phyloP scores from a whole-genome alignment of 1,139 yeast genomes.

The Spathaspora jeffriesii region DNA sequence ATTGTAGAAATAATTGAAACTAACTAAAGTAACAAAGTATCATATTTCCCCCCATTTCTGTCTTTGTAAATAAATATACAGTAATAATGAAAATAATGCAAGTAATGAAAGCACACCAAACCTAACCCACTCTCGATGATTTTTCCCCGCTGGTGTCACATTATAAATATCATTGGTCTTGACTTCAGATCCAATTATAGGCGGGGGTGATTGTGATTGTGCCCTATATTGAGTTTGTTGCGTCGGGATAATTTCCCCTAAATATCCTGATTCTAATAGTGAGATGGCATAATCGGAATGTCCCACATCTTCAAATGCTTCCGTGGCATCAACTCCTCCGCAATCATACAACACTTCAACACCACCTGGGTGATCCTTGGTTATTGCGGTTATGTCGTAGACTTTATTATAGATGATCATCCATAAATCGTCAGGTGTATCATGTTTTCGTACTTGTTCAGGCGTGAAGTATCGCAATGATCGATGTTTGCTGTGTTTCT shows the following conservation, averaged over 20 bases:
- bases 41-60: constrained; percentile 3
- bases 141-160: not conserved
- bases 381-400: constrained; percentile 54
- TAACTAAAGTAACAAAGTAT: not conserved
- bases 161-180: not conserved
- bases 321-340: constrained; percentile 75
- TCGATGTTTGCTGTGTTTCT: not conserved
- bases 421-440: constrained; percentile 56
- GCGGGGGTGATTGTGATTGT: not conserved
- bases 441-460: constrained; percentile 48
- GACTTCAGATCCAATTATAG: not conserved
- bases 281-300: constrained; percentile 45
- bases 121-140: constrained; percentile 1
- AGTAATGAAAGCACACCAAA: not conserved
- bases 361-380: constrained; percentile 68
- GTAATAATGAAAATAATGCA: constrained; percentile 3
- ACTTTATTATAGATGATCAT: constrained; percentile 66
- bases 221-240: constrained; percentile 15
- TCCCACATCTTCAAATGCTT: constrained; percentile 55
- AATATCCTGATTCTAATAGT: constrained; percentile 38
- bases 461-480: constrained; percentile 9
- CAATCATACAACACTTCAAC: constrained; percentile 66
- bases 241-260: constrained; percentile 29
- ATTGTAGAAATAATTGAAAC: not conserved
- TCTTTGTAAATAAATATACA: constrained; percentile 3